Evolutionary conservation across 805 yeast species (phyloP), one percentile per base, ranked within the genome.

Genomic region (Cyberlindnera nakhonratchasimensis): DNA sequence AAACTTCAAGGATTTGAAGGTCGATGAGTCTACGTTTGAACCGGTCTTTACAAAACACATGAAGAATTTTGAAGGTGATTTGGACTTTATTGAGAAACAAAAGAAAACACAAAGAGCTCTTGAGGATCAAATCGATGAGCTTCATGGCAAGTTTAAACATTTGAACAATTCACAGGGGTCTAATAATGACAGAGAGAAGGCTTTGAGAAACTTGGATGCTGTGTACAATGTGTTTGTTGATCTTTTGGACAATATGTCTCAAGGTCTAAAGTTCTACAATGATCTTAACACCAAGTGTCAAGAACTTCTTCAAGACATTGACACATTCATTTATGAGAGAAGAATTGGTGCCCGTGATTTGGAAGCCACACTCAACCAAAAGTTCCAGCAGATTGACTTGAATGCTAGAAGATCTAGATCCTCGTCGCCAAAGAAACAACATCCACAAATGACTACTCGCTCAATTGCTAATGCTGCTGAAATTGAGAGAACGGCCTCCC

Each of bases 251-350:
- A 83, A 86, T 55, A 58, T 87, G 21, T 72, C 72, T 23, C 85
- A 83, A 52, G 96, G 96, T 0, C 53, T 75, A 0, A 71, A 72
- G 40, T 89, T 89, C 57, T 90, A 90, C 64, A 70, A 70, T 29
- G 83, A 80, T 40, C 75, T 86, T 46, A 63, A 72, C 23, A 60
- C 59, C 8, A 74, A 74, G 39, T 70, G 77, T 6, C 63, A 66
- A 22, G 61, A 52, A 3, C 71, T 80, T 17, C 54, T 73, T 30
- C 61, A 62, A 12, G 77, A 74, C 30, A 71, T 82, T 48, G 78
- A 75, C 46, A 63, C 65, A 13, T 82, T 66, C 57, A 72, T 77
- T n/a, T 63, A 70, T 23, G 55, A 63, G 12, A 62, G 87, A 35
- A 65, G 82, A 37, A 53, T 69, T 7, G 79, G 77, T 47, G 83